Conservation (phyloP, 2,329 filamentous ascomycete genomes). For the Clonostachys byssicola region DNA sequence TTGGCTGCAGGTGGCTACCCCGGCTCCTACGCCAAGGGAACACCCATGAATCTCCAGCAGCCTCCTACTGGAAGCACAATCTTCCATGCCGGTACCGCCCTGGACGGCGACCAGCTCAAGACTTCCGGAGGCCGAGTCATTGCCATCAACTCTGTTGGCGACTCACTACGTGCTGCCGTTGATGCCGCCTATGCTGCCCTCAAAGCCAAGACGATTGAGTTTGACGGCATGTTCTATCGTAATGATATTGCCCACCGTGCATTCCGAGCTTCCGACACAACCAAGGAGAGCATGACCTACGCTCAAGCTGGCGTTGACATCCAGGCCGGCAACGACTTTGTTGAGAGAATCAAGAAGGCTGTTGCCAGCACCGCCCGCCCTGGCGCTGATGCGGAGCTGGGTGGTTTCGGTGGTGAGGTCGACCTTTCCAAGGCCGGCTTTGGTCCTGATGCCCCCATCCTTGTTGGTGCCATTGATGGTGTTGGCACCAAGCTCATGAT, state of each 20-base stretch:
- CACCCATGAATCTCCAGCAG: constrained; percentile 43
- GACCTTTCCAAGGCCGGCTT: constrained; percentile 68
- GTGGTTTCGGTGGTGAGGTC: constrained; percentile 78
- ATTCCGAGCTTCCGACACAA: constrained; percentile 40
- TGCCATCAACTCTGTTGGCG: constrained; percentile 74
- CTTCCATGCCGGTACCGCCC: constrained; percentile 87
- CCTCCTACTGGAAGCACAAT: constrained; percentile 53
- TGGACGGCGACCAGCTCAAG: constrained; percentile 59
- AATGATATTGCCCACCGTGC: constrained; percentile 87
- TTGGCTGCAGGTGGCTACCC: constrained; percentile 91
- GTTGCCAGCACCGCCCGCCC: constrained; percentile 82
- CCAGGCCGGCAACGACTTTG: constrained; percentile 88
- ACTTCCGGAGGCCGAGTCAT: constrained; percentile 90
- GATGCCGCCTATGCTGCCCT: constrained; percentile 85
- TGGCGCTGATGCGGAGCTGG: constrained; percentile 89
- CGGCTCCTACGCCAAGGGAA: constrained; percentile 78
- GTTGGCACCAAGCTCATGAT: constrained; percentile 97
- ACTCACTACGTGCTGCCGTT: constrained; percentile 76
- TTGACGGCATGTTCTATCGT: constrained; percentile 86
- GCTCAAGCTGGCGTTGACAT: constrained; percentile 92
- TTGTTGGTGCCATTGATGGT: constrained; percentile 94
- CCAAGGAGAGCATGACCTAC: constrained; percentile 71
- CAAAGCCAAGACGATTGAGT: constrained; percentile 62
- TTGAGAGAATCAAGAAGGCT: constrained; percentile 84
- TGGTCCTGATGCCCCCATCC: constrained; percentile 61